A percentile compares a stretch with the other conserved stretches of the same genome.
Conservation (phyloP, 2,329 filamentous ascomycete species). For the Graphium sp. region DNA sequence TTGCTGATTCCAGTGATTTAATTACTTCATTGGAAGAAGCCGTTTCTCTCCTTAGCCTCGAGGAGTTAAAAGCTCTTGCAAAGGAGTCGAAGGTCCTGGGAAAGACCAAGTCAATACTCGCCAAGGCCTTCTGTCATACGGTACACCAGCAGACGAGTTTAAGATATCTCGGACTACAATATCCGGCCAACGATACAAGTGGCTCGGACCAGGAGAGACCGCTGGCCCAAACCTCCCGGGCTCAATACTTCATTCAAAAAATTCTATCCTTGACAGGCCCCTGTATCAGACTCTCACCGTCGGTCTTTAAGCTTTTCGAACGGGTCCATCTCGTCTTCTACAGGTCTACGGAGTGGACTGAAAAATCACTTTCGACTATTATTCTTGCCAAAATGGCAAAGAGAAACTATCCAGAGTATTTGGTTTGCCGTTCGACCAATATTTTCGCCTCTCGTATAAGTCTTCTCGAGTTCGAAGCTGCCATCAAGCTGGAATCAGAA, state of each 20-base stretch:
- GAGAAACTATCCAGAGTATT: constrained; percentile 75
- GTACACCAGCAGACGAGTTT: constrained; percentile 63
- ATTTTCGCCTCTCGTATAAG: constrained; percentile 66
- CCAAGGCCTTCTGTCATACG: constrained; percentile 54
- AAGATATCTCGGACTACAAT: constrained; percentile 19
- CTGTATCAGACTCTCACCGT: constrained; percentile 63
- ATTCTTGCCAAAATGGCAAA: constrained; percentile 82
- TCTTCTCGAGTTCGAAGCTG: constrained; percentile 78
- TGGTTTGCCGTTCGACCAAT: constrained; percentile 76
- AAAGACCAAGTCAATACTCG: constrained; percentile 70
- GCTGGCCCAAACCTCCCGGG: too few species aligned
- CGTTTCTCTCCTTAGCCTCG: constrained; percentile 62
- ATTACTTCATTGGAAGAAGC: constrained; percentile 74
- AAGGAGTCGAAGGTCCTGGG: constrained; percentile 79
- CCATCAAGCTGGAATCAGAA: constrained; percentile 63
- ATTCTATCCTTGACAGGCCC: constrained; percentile 64
- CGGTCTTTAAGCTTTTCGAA: constrained; percentile 69
- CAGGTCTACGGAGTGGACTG: constrained; percentile 89
- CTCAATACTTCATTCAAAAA: constrained; percentile 59
- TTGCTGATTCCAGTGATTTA: constrained; percentile 64
- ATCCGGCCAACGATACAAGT: constrained; percentile 11
- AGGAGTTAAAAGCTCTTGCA: constrained; percentile 71
- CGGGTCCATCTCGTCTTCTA: constrained; percentile 94
- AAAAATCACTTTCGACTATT: constrained; percentile 88
- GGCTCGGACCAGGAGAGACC: too few species aligned